These are phyloP conservation scores for Medicago ruthenica DNA, from an alignment of 306 rosid genomes.

Conservation along the genomic window DNA sequence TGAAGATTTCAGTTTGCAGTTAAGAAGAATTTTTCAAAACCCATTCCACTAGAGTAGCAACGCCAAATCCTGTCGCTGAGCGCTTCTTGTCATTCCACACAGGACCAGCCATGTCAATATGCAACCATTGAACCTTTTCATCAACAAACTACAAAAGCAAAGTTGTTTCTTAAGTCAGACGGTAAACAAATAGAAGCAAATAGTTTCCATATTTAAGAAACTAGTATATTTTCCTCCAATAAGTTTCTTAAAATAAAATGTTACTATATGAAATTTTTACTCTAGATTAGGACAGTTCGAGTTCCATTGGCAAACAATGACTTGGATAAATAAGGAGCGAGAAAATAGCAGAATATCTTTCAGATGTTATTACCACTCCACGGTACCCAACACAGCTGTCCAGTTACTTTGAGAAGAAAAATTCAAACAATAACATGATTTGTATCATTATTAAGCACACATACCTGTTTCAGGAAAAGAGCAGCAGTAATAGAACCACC, in stretches of 20 bases:
- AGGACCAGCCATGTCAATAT: conserved; percentile 94
- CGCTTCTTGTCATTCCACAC: conserved; percentile 83
- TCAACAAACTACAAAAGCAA: conserved; percentile 80
- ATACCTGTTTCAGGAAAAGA: conserved; percentile 94
- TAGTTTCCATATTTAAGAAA: no score
- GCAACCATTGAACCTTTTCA: conserved; percentile 98
- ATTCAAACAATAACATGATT: background rate
- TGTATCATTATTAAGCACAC: conserved; percentile 11
- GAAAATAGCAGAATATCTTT: conserved; percentile 14
- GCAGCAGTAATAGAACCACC: conserved; percentile 96
- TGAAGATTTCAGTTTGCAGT: conserved; percentile 11
- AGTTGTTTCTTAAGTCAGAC: conserved; percentile 20
- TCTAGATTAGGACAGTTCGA: background rate
- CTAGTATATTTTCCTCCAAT: no score
- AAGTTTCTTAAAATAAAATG: no score
- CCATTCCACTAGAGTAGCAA: conserved; percentile 95
- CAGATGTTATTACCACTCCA: background rate
- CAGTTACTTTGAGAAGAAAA: conserved; percentile 2
- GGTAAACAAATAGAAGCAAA: no score
- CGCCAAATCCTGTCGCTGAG: conserved; percentile 84
- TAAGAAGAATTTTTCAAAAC: conserved; percentile 71
- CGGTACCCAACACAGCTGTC: background rate
- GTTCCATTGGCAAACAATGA: conserved; percentile 18
- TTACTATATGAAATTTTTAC: no score
- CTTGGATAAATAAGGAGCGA: background rate